phyloP scores from a whole-genome alignment of 1,284 basidiomycete species.

The Austroboletus niveus region DNA sequence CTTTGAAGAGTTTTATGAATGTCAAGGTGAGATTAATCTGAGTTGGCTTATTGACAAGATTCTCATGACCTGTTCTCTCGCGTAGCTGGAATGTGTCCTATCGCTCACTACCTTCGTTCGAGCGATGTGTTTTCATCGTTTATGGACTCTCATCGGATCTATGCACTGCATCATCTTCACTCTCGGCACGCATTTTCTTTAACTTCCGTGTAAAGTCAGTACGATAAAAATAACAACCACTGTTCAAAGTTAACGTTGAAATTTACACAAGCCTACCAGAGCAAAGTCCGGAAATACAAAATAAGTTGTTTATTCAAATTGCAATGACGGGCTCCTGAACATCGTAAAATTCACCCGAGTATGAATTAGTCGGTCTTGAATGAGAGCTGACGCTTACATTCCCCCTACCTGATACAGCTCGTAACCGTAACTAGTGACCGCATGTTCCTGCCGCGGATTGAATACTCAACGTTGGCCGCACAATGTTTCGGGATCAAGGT shows the following conservation, averaged over 20 bases:
- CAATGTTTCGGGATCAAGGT: background rate
- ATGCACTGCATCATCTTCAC: background rate
- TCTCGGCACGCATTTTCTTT: constrained; percentile 1
- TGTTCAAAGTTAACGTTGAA: background rate
- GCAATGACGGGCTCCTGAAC: too few species aligned
- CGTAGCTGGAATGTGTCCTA: background rate
- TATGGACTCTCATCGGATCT: background rate
- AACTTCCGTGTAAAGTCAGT: background rate
- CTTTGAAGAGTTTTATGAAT: constrained; percentile 13
- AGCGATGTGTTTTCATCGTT: constrained; percentile 1
- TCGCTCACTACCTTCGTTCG: constrained; percentile 16
- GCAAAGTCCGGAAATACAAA: background rate
- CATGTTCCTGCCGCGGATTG: background rate
- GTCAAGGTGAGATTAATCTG: constrained; percentile 4
- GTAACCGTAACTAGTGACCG: background rate
- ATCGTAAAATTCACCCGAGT: too few species aligned
- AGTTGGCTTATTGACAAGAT: background rate
- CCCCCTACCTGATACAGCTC: too few species aligned
- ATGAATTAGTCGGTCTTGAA: too few species aligned
- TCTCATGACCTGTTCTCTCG: constrained; percentile 1
- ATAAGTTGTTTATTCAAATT: background rate
- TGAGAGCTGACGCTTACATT: too few species aligned
- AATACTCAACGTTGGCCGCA: too few species aligned
- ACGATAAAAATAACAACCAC: background rate
- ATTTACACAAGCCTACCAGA: constrained; percentile 1